Percentiles rank a stretch among this genome's conserved stretches.
Evolutionary conservation across 2,329 filamentous ascomycete species (phyloP).

Genomic region (Eutypella sp.): DNA sequence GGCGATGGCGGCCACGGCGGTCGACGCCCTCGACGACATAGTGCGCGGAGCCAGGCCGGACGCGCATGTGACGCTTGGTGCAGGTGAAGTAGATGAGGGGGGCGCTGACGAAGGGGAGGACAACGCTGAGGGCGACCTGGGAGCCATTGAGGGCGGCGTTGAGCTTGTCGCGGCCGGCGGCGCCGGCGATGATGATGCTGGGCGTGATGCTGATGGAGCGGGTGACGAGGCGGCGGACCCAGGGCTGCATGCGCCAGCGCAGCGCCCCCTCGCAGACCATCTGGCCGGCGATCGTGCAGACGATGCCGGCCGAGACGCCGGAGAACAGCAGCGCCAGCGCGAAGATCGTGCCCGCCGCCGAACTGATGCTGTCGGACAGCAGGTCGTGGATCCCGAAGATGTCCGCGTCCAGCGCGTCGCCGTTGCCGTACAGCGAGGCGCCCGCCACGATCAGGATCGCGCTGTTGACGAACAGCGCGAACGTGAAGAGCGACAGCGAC

Average conservation of each 20-base stretch:
- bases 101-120: constrained; percentile 76
- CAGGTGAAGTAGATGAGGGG: constrained; percentile 85
- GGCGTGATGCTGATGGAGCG: constrained; percentile 77
- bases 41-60: constrained; percentile 41
- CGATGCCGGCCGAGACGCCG: constrained; percentile 75
- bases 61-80: constrained; percentile 73
- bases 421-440: constrained; percentile 62
- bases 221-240: constrained; percentile 73
- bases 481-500: constrained; percentile 69
- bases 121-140: constrained; percentile 74
- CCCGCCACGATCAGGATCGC: constrained; percentile 79
- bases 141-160: constrained; percentile 67
- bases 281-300: constrained; percentile 85
- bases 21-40: constrained; percentile 26
- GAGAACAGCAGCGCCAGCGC: constrained; percentile 75
- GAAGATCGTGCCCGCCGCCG: constrained; percentile 77
- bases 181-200: constrained; percentile 76
- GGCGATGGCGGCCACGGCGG: not conserved
- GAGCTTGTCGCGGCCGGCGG: constrained; percentile 67
- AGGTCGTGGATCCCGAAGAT: constrained; percentile 79
- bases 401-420: constrained; percentile 61
- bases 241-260: constrained; percentile 68
- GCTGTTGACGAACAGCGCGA: constrained; percentile 80
- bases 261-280: constrained; percentile 84
- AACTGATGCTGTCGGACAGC: constrained; percentile 62